Evolutionary conservation across 345 rosid species (phyloP).

Genomic region (Microthlaspi erraticum): DNA sequence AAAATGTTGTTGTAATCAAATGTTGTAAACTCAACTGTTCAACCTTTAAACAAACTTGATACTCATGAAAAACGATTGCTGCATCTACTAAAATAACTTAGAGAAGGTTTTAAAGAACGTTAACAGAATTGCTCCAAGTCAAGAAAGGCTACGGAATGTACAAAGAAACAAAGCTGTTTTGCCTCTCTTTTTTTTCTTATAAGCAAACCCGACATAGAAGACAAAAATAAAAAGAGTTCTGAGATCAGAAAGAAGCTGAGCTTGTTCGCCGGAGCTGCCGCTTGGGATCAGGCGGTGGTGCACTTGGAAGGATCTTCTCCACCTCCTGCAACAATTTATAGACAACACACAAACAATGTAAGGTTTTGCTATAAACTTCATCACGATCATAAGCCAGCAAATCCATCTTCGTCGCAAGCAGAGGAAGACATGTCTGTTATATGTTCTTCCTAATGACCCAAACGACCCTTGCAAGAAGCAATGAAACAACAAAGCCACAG

Average conservation of each 20-base stretch:
- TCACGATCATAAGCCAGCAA: not conserved
- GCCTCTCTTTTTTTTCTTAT: slow-evolving; percentile 22
- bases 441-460: slow-evolving; percentile 15
- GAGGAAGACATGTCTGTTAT: not conserved
- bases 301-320: slow-evolving; percentile 61
- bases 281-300: slow-evolving; percentile 66
- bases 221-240: slow-evolving; percentile 3
- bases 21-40: not conserved
- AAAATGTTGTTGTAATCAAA: slow-evolving; percentile 17
- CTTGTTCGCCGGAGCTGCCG: slow-evolving; percentile 73
- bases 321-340: slow-evolving; percentile 55
- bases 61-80: slow-evolving; percentile 11
- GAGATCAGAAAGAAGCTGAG: slow-evolving; percentile 56
- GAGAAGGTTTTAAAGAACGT: slow-evolving; percentile 18
- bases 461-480: slow-evolving; percentile 16
- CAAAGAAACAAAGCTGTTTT: slow-evolving; percentile 44
- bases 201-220: slow-evolving; percentile 32
- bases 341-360: slow-evolving; percentile 7
- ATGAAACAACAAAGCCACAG: slow-evolving; percentile 10
- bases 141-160: slow-evolving; percentile 41
- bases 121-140: slow-evolving; percentile 43
- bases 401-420: not conserved
- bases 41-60: not conserved
- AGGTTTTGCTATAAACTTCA: not conserved
- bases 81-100: slow-evolving; percentile 16